These are phyloP conservation scores for Coemansia sp. DNA, from an alignment of 192 early-diverging fungal species.

Conservation along the genomic window DNA sequence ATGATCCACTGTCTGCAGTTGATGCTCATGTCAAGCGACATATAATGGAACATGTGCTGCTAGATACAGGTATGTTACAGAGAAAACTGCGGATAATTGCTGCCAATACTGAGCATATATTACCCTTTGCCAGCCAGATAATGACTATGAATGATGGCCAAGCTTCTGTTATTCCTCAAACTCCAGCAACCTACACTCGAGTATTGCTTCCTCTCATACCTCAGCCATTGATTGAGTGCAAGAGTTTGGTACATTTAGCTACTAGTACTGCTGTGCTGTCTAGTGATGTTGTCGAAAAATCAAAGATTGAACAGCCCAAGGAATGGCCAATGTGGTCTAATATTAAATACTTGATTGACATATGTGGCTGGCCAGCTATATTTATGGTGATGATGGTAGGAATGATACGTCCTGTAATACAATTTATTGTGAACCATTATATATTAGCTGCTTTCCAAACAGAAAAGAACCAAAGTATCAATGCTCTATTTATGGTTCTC, in stretches of 20 bases:
- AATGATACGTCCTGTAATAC: background rate
- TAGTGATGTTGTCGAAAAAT: background rate
- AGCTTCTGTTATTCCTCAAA: background rate
- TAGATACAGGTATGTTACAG: background rate
- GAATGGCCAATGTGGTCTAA: background rate
- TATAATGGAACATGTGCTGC: constrained; percentile 23
- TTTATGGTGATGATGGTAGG: background rate
- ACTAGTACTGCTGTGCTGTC: background rate
- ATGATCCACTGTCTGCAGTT: constrained; percentile 27
- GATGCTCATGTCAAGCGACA: constrained; percentile 24
- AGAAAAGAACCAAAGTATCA: background rate
- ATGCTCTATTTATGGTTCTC: background rate
- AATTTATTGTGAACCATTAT: background rate
- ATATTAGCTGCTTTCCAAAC: background rate
- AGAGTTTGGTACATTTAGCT: background rate
- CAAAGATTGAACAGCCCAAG: background rate
- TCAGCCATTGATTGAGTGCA: background rate
- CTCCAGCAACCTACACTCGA: background rate
- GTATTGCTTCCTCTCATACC: background rate
- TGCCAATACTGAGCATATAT: background rate
- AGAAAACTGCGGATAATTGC: background rate
- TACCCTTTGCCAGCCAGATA: background rate
- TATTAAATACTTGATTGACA: background rate
- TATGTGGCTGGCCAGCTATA: background rate
- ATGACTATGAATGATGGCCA: background rate